Evolutionary conservation across 2,329 filamentous ascomycete genomes (phyloP), one percentile per base, ranked within the genome.

Genomic region (Beauveria varroae): DNA sequence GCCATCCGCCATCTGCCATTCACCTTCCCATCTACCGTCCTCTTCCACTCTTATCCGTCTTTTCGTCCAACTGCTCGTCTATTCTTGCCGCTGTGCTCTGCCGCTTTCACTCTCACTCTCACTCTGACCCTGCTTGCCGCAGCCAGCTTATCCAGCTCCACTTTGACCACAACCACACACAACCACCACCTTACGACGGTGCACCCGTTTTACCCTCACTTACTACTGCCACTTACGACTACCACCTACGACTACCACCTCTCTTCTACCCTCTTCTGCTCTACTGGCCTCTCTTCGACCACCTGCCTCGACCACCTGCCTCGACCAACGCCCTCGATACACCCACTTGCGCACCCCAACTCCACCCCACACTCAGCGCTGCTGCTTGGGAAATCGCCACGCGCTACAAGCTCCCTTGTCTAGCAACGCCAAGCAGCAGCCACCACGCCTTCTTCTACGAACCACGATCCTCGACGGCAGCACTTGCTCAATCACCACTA

Each of bases 381-480:
- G 54, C 54, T 57, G 54, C 54, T 57, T 57, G 41, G 41, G 41
- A 22, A 20, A 16, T 56, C 53, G 41, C 53, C 41, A 46, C 41
- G 26, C 41, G 41, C 41, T 24, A 20, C 49, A 37, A 44, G 41
- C 26, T 53, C 54, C 41, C 54, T 57, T 10, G 26, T n/a, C 28
- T 26, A 44, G 26, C 43, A 47, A 57, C 26, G 41, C 54, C 41
- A 47, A 57, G 54, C 54, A 56, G 53, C 53, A 57, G 54, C 54
- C 54, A 57, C 54, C 54, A 47, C 41, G 26, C 54, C 28, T 57
- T 57, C 43, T 47, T 47, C 41, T 16, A 37, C 34, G 12, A 5
- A 16, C 14, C 37, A 55, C 41, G 41, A 52, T n/a, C 30, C 16
- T 26, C 18, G 18, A 9, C 30, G 24, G 51, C 22, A 28, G 54